Evolutionary conservation across 306 rosid species (phyloP).

Genomic region (Myrica gale): DNA sequence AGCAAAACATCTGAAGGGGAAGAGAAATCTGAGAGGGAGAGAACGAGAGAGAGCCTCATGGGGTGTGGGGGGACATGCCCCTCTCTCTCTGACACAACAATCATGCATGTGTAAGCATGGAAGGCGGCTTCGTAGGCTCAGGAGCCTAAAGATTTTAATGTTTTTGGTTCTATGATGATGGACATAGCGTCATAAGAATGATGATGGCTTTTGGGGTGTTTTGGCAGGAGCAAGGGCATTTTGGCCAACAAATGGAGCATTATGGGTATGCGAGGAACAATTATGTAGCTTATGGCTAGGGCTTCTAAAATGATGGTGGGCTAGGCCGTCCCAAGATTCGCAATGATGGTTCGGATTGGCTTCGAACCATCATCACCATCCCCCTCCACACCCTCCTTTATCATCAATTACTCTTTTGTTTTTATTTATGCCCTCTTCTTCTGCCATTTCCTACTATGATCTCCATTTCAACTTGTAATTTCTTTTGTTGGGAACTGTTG

Average conservation of each 20-base stretch:
- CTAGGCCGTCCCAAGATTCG: conserved; percentile 99
- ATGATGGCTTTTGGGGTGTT: conserved; percentile 37
- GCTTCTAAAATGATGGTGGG: conserved; percentile 93
- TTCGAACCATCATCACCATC: conserved; percentile 57
- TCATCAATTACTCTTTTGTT: conserved; percentile 58
- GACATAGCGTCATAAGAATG: conserved; percentile 72
- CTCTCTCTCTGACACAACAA: conserved; percentile 83
- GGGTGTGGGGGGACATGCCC: conserved; percentile 56
- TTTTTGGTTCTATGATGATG: conserved; percentile 51
- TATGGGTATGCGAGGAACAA: conserved; percentile 52
- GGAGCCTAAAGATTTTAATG: conserved; percentile 54
- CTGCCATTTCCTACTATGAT: conserved; percentile 33
- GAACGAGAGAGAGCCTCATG: conserved; percentile 13
- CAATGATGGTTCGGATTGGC: conserved; percentile 99
- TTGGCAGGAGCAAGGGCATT: conserved; percentile 33
- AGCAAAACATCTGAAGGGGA: conserved; percentile 29
- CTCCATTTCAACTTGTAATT: conserved; percentile 21
- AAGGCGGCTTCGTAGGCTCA: conserved; percentile 99
- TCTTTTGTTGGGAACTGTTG: conserved; percentile 63
- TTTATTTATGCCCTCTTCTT: conserved; percentile 39
- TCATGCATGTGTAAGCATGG: conserved; percentile 99
- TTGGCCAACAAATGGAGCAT: conserved; percentile 33
- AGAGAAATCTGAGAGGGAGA: background rate
- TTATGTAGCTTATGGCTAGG: conserved; percentile 75
- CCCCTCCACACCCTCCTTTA: conserved; percentile 34